Evolutionary conservation across 73 alveolate genomes (phyloP), one percentile per base, ranked within the genome.

Genomic region (Halteria grandinella): DNA sequence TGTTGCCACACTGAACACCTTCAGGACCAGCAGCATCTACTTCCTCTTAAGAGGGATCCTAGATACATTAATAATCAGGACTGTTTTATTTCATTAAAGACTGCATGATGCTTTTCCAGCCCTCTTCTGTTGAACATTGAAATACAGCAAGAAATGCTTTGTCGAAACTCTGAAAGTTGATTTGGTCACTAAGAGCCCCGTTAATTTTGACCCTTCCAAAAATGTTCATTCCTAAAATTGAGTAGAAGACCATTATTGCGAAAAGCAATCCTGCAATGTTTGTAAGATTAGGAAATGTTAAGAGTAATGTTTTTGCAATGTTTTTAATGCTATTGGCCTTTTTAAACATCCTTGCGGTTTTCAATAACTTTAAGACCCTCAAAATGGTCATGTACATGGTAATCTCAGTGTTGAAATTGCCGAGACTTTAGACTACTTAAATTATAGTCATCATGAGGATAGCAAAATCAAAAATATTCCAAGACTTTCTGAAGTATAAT

Each of bases 381-480:
- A 80, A 5, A 32, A 80, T 20, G 0, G 80, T 74, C 0, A 77
- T 62, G 34, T 83, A 63, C 12, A 69, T 49, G 27, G 66, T 70
- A 15, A 58, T 17, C 28, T 70, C 1, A 0, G 0, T 8, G 0
- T 41, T 34, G 5, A 15, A 23, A 11, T 54, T 44, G 1, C 48
- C 49, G 8, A 1, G 6, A 11, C 11, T 20, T 14, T 69, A 7
- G 14, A 69, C 2, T 6, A 66, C 47, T 32, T 51, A 40, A 25
- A 69, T 45, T 17, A 47, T 11, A 10, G 91, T 80, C 0, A 82
- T 74, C 5, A 71, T 24, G 7, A 87, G 28, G 5, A 87, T 48
- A 21, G 71, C 20, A n/a, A 87, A 55, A 41, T 87, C 95, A 21
- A 87, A 69, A 7, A 48, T 70, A 53, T 87, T 87, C 91, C 91